These are phyloP conservation scores for Tylopilus plumbeoviolaceoides DNA, from an alignment of 768 basidiomycete species.

Conservation along the genomic window DNA sequence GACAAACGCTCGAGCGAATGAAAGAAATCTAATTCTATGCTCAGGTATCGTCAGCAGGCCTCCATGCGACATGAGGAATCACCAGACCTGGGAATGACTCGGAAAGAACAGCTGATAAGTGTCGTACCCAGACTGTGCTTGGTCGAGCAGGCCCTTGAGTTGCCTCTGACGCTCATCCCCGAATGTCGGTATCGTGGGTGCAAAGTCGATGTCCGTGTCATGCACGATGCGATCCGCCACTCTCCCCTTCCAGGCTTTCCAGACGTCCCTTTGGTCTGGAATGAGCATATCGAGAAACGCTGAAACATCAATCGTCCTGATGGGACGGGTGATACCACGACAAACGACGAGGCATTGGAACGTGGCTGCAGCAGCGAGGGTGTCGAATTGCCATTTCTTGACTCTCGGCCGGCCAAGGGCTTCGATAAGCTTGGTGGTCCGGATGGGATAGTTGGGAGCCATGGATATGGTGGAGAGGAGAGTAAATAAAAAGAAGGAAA, in stretches of 20 bases:
- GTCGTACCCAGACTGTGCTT: neutral
- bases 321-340: neutral
- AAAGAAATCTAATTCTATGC: too few species aligned
- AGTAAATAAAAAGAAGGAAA: too few species aligned
- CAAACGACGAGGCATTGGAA: neutral
- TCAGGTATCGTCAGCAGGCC: too few species aligned
- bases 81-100: too few species aligned
- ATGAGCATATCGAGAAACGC: neutral
- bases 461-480: too few species aligned
- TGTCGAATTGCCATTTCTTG: neutral
- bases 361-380: neutral
- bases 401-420: neutral
- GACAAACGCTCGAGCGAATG: too few species aligned
- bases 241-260: neutral
- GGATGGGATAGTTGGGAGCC: neutral
- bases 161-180: too few species aligned
- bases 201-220: neutral
- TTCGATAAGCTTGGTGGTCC: neutral
- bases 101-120: neutral
- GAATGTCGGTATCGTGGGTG: too few species aligned
- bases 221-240: neutral
- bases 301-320: too few species aligned
- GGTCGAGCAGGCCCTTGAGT: neutral
- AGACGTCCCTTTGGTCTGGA: neutral
- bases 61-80: too few species aligned